phyloP scores from a whole-genome alignment of 2,329 filamentous ascomycete species.

The Dothistroma septosporum region DNA sequence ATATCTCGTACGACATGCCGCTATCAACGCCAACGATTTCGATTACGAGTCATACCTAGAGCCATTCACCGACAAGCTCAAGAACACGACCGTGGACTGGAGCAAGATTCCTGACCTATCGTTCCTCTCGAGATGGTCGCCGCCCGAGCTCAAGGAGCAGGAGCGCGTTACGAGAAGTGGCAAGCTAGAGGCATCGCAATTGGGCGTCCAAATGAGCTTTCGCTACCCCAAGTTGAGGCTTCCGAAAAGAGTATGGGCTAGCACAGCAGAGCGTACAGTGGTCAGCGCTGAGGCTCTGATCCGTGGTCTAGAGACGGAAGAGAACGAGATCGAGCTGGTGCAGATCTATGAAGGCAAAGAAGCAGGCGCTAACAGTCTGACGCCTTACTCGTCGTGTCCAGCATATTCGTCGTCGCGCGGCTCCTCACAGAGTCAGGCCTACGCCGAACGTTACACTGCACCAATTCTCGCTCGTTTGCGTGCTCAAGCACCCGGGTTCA shows the following conservation, averaged over 20 bases:
- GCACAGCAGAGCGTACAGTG: constrained; percentile 58
- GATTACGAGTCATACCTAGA: constrained; percentile 51
- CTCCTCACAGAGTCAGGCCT: constrained; percentile 47
- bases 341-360: constrained; percentile 55
- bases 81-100: constrained; percentile 59
- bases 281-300: constrained; percentile 58
- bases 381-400: constrained; percentile 62
- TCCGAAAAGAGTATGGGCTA: constrained; percentile 58
- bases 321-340: constrained; percentile 54
- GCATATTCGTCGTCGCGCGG: constrained; percentile 58
- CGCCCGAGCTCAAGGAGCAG: constrained; percentile 51
- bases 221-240: constrained; percentile 54
- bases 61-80: constrained; percentile 53
- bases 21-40: constrained; percentile 52
- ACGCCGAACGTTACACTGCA: constrained; percentile 51
- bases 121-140: constrained; percentile 55
- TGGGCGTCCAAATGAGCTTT: constrained; percentile 57
- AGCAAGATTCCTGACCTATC: constrained; percentile 51
- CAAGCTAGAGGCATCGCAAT: constrained; percentile 56
- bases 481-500: constrained; percentile 52
- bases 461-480: constrained; percentile 58
- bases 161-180: constrained; percentile 60
- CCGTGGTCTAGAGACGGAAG: constrained; percentile 51
- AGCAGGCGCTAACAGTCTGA: constrained; percentile 57
- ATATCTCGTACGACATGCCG: constrained; percentile 49